These are phyloP conservation scores for Neurospora sp. DNA, from an alignment of 495 filamentous ascomycete species.

Conservation along the genomic window DNA sequence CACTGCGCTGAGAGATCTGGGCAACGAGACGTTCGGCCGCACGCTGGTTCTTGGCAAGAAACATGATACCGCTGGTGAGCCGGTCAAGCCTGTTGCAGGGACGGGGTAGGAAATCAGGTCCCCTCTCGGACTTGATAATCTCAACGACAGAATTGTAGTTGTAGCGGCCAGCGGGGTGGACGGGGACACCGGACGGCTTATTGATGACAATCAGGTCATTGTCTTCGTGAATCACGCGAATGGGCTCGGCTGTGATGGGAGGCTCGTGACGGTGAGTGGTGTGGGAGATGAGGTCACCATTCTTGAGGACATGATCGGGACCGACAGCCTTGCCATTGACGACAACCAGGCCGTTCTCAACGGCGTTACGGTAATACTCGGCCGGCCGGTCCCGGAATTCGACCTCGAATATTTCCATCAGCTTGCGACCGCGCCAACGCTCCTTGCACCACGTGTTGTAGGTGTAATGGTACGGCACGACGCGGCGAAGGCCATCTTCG, in stretches of 20 bases:
- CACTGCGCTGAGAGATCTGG: conserved; percentile 62
- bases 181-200: conserved; percentile 89
- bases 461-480: conserved; percentile 83
- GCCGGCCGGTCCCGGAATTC: conserved; percentile 81
- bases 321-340: conserved; percentile 59
- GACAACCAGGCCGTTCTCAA: conserved; percentile 61
- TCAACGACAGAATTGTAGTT: conserved; percentile 89
- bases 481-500: conserved; percentile 68
- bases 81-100: conserved; percentile 91
- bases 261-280: conserved; percentile 95
- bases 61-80: conserved; percentile 94
- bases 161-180: conserved; percentile 91
- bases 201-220: conserved; percentile 89
- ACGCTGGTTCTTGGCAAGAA: conserved; percentile 74
- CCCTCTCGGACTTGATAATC: conserved; percentile 75
- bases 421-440: conserved; percentile 65
- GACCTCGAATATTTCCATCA: conserved; percentile 70
- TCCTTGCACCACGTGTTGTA: conserved; percentile 92
- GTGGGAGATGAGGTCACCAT: conserved; percentile 75
- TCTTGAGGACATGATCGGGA: conserved; percentile 34
- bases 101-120: conserved; percentile 58
- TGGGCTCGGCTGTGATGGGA: conserved; percentile 68
- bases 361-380: conserved; percentile 81
- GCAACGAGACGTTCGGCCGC: conserved; percentile 65
- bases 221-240: conserved; percentile 81